Base-by-base conservation (phyloP, 1,284 basidiomycete genomes). In the Hemileia vastatrix region DNA sequence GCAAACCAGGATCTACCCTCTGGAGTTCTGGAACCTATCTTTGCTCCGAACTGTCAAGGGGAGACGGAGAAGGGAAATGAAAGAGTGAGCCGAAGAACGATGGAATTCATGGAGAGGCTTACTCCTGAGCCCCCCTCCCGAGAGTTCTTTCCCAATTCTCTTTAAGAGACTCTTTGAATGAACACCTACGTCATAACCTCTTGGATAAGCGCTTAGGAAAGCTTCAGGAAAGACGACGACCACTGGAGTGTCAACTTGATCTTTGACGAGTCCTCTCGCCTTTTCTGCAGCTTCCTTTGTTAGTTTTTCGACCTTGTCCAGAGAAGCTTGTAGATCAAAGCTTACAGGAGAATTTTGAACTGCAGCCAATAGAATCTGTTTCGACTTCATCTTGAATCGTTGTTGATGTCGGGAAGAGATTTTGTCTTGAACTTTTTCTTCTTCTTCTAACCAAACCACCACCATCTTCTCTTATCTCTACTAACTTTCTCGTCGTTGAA, bases 201-300 rank as follows among this genome's bases (percentile, higher is more conserved):
- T 65, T 1, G 77, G 77, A 52, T 78, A 78, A 3, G 69, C 74
- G 23, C 66, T 67, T 15, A 77, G 63, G 33, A 85, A 86, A 18
- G 84, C 86, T 72, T 88, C 86, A 2, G 86, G 86, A 69, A 88
- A 85, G 13, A 87, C 83, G 24, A 81, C 83, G 1, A 87, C n/a
- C n/a, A n/a, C n/a, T n/a, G 66, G 64, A 0, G 63, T 64, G 13
- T 52, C 54, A 19, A 51, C 55, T 11, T 9, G 8, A 11, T 15
- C 36, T 40, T 40, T 40, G 9, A 40, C 36, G 9, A 40, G 15
- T 40, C 15, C 36, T 9, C 68, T 58, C 4, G 67, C 68, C 19
- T 67, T 63, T n/a, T 15, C 44, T 8, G 56, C 64, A 4, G 68
- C 68, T 31, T 70, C 45, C 13, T 36, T 21, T 4, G 68, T 67